Evolutionary conservation across 257 asterid genomes (phyloP), one percentile per base, ranked within the genome.

Genomic region (Verbascum thapsus): DNA sequence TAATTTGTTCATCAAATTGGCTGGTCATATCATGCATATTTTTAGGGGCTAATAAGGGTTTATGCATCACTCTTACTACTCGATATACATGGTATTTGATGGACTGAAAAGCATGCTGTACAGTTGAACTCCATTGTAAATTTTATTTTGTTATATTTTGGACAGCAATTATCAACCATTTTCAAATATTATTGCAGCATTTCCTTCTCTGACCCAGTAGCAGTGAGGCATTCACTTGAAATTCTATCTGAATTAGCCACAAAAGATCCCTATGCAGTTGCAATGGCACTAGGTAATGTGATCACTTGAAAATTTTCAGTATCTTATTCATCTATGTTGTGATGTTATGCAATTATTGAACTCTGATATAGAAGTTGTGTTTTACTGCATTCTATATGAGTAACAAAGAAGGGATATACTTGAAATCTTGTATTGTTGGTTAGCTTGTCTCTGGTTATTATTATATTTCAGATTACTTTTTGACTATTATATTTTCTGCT

Each of bases 211-310:
- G 99, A 94, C 71, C 97, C 97, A 45, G 95, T 94, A 47, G 97
- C 99, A 48, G 96, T 94, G 67, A 80, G 99, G 69, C 96, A 87
- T 84, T 83, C 97, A 40, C 78, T 94, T 76, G 99, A 94, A 80
- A 82, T 87, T 81, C 88, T 94, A 44, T 79, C 91, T 54, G 95
- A 90, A 66, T 80, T 94, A 65, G 97, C 95, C 45, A 37, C 85
- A 60, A 84, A 80, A 74, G 99, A 94, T 79, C 95, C 97, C 10
- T 87, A 90, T 74, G 94, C 96, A 45, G 97, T 84, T 66, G 95
- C 97, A 8, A 87, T 84, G 95, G 88, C 95, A 41, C 77, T 94
- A 74, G 97, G 99, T 94, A 94, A 83, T 50, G 51, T 48, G 47
- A 58, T 66, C 53, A 42, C 34, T 35, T 69, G 37, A 38, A 45